Evolutionary conservation across 2,329 filamentous ascomycete genomes (phyloP), one percentile per base, ranked within the genome.

Genomic region (Xylariaceae sp.): DNA sequence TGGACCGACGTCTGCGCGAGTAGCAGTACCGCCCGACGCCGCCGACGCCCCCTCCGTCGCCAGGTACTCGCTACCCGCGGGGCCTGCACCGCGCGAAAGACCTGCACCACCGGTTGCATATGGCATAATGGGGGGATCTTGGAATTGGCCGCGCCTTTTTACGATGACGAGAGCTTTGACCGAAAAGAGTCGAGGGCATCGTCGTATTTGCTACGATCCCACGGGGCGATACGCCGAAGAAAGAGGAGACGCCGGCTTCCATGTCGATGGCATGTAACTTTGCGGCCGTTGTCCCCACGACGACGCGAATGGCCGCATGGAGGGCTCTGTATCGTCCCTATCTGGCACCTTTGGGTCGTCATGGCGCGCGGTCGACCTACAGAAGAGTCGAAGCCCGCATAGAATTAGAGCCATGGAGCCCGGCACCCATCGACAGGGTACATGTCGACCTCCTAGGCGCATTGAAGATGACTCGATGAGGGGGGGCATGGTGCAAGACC

Each of bases 1-100:
- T 75, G 75, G 73, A 69, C 67, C 62, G 62, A 55, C 56, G 55
- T 60, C 57, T 62, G 57, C 54, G 59, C 59, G 57, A 60, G 62
- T 65, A 64, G 55, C 57, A 57, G 62, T 65, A 65, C 63, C 55
- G 54, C 48, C 52, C 54, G 47, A 44, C 53, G 42, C 46, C 55
- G 49, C 54, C 53, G 50, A 47, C 45, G 30, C 48, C 55, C 36
- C 48, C 55, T 52, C 49, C 41, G 48, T 5, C 33, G 36, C 47
- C 44, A 43, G 55, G 62, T 27, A 27, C 22, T 27, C 22, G 58
- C 61, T 65, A 64, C 55, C 48, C 55, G 58, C 65, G 65, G 62
- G 54, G 55, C 50, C 52, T 52, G 50, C 57, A 49, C 61, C 55
- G 54, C 51, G 54, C 48, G 52, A 51, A 42, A 55, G 51, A 50